Percentiles rank a stretch among this genome's conserved stretches.
Evolutionary conservation across 2,329 filamentous ascomycete genomes (phyloP).

Genomic region (Cladosporium sp.): DNA sequence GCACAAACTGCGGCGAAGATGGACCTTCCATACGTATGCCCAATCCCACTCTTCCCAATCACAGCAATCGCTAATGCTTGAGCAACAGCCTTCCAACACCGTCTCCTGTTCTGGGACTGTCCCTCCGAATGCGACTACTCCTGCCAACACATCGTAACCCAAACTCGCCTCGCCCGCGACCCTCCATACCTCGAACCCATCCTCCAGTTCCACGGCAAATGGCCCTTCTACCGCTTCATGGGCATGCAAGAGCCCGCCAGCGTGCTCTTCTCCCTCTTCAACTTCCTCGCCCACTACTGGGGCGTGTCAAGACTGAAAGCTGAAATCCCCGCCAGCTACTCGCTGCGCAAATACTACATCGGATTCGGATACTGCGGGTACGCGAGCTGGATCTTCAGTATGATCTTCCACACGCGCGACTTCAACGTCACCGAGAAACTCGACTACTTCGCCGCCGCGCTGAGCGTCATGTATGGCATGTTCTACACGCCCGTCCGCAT

Average conservation of each 20-base stretch:
- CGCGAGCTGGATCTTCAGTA: constrained; percentile 80
- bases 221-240: constrained; percentile 87
- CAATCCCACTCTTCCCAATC: not conserved
- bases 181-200: constrained; percentile 62
- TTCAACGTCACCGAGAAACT: constrained; percentile 83
- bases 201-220: constrained; percentile 97
- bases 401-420: constrained; percentile 90
- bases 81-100: constrained; percentile 69
- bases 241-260: constrained; percentile 95
- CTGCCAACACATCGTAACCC: constrained; percentile 90
- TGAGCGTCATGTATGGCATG: constrained; percentile 82
- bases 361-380: constrained; percentile 76
- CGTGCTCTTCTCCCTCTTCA: constrained; percentile 88
- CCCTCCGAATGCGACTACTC: constrained; percentile 94
- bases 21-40: constrained; percentile 64
- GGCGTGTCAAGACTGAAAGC: constrained; percentile 70
- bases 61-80: constrained; percentile 18
- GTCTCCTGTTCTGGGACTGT: constrained; percentile 88
- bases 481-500: constrained; percentile 81
- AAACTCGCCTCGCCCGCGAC: constrained; percentile 61
- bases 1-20: constrained; percentile 71
- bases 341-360: constrained; percentile 76
- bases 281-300: constrained; percentile 78
- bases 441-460: constrained; percentile 93
- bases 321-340: constrained; percentile 67